phyloP scores from a whole-genome alignment of 2,329 filamentous ascomycete species.

The Alternaria atra region DNA sequence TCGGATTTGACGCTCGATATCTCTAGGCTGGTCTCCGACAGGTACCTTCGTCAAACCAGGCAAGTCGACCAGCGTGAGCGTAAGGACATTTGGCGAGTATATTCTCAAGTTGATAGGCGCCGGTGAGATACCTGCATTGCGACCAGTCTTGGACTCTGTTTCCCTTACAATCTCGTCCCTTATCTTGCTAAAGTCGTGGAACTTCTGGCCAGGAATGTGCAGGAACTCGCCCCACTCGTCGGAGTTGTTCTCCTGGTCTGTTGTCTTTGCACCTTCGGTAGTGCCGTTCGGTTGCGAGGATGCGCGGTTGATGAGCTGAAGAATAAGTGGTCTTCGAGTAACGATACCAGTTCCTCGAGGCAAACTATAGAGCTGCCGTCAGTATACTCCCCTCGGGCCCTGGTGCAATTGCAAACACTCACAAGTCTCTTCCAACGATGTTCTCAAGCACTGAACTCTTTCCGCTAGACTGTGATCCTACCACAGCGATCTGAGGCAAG shows the following conservation, averaged over 20 bases:
- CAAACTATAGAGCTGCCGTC: constrained; percentile 66
- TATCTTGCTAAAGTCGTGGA: constrained; percentile 98
- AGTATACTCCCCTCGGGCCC: constrained; percentile 32
- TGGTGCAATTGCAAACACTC: constrained; percentile 55
- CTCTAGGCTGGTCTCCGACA: constrained; percentile 92
- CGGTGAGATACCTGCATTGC: constrained; percentile 95
- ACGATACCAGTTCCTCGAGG: constrained; percentile 98
- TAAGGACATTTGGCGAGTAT: constrained; percentile 98
- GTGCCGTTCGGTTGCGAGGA: constrained; percentile 75
- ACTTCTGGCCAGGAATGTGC: constrained; percentile 96
- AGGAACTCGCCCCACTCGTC: constrained; percentile 99
- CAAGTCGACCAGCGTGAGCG: constrained; percentile 93
- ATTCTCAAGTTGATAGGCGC: constrained; percentile 97
- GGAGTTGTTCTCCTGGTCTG: constrained; percentile 86
- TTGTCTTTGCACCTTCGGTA: constrained; percentile 67
- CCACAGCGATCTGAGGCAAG: constrained; percentile 96
- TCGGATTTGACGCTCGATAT: constrained; percentile 95
- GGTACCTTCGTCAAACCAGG: constrained; percentile 96
- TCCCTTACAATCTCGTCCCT: constrained; percentile 96
- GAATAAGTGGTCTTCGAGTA: constrained; percentile 91
- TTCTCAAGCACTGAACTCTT: constrained; percentile 99
- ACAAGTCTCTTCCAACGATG: constrained; percentile 99
- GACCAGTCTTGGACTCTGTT: constrained; percentile 94
- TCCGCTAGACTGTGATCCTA: constrained; percentile 97
- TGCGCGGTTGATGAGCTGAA: constrained; percentile 93